Percentiles rank a stretch among this genome's conserved stretches.
These are phyloP conservation scores for Uronychia binucleata DNA, from an alignment of 73 alveolate species.

Conservation along the genomic window DNA sequence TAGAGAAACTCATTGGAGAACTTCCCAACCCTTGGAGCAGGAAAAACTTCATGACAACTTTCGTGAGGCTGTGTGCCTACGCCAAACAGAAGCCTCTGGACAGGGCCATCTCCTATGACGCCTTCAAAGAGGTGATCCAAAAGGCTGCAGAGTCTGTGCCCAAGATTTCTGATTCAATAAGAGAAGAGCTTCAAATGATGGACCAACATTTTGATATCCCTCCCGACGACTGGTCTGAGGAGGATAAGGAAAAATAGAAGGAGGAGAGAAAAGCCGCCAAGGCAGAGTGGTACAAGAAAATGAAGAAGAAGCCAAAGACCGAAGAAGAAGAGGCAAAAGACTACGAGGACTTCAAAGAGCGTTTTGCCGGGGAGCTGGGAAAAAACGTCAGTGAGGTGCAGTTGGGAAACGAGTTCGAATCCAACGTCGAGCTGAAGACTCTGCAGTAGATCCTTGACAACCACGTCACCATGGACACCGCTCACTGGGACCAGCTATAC, in stretches of 20 bases:
- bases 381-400: conserved; percentile 11
- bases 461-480: conserved; percentile 31
- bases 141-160: conserved; percentile 56
- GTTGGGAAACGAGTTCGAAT: conserved; percentile 43
- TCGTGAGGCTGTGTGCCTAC: conserved; percentile 44
- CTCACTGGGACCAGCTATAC: conserved; percentile 50
- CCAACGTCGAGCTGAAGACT: conserved; percentile 21
- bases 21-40: conserved; percentile 60
- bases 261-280: conserved; percentile 75
- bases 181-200: conserved; percentile 75
- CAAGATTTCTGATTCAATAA: conserved; percentile 39
- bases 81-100: conserved; percentile 68
- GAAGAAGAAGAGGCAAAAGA: conserved; percentile 77
- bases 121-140: conserved; percentile 47
- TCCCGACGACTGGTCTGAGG: conserved; percentile 62
- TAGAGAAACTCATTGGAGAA: conserved; percentile 40
- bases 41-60: conserved; percentile 51
- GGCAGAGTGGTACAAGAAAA: conserved; percentile 82
- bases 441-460: conserved; percentile 34
- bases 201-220: conserved; percentile 73
- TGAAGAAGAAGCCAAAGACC: conserved; percentile 83
- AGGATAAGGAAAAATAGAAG: conserved; percentile 52
- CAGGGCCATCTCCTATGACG: conserved; percentile 55
- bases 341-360: conserved; percentile 52
- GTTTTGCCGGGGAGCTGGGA: conserved; percentile 26